These are phyloP conservation scores for Arctium lappa DNA, from an alignment of 129 eudicot genomes.

Conservation along the genomic window DNA sequence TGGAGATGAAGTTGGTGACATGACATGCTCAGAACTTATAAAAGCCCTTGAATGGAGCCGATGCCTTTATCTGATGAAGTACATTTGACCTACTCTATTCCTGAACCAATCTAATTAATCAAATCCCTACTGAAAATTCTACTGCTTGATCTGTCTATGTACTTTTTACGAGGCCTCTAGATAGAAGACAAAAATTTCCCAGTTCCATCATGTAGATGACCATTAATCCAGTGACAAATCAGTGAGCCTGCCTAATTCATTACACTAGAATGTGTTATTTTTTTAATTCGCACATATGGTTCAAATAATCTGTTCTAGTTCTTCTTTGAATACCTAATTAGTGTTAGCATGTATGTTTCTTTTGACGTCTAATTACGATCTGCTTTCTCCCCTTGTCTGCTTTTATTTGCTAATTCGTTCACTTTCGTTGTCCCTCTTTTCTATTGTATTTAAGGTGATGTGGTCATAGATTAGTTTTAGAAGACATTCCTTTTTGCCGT, in stretches of 20 bases:
- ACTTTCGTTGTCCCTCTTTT: not conserved
- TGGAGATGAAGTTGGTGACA: slow-evolving; percentile 90
- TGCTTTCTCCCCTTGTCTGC: too few species aligned
- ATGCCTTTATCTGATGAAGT: slow-evolving; percentile 90
- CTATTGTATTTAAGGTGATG: not conserved
- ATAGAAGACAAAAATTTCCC: not conserved
- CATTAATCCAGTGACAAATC: not conserved
- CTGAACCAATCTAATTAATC: not conserved
- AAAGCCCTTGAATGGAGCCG: slow-evolving; percentile 99
- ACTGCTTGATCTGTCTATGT: not conserved
- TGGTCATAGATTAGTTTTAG: not conserved
- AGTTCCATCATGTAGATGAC: not conserved
- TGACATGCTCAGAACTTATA: slow-evolving; percentile 93
- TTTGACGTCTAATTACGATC: too few species aligned
- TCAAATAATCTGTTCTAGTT: not conserved
- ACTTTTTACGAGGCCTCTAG: slow-evolving; percentile 2
- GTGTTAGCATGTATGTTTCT: too few species aligned
- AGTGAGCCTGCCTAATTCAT: not conserved
- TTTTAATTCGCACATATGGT: not conserved
- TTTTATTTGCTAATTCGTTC: too few species aligned
- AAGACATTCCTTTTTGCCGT: slow-evolving; percentile 42
- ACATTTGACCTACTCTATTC: slow-evolving; percentile 6
- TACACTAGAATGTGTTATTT: not conserved
- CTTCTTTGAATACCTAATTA: not conserved
- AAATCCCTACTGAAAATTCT: not conserved